These are phyloP conservation scores for Penicillium sp. DNA, from an alignment of 2,329 filamentous ascomycete species.

Conservation along the genomic window DNA sequence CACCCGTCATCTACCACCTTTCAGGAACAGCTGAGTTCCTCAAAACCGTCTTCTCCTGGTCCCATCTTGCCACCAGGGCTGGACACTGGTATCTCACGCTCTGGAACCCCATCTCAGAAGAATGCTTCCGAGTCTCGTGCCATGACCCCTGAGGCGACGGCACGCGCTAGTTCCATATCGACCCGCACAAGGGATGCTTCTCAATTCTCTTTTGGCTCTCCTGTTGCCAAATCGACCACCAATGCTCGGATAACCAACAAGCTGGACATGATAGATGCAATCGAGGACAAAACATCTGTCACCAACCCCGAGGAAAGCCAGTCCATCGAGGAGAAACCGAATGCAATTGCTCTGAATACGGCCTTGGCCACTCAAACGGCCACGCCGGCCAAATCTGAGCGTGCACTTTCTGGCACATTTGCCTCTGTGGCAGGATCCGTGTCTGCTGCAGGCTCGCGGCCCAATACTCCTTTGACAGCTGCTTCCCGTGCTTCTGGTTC, in stretches of 20 bases:
- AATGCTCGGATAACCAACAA: slow-evolving; percentile 33
- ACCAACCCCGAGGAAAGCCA: slow-evolving; percentile 15
- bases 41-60: slow-evolving; percentile 35
- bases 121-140: slow-evolving; percentile 26
- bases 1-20: slow-evolving; percentile 42
- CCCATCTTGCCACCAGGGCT: slow-evolving; percentile 36
- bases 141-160: slow-evolving; percentile 33
- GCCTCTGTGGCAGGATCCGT: slow-evolving; percentile 33
- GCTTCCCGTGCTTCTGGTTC: slow-evolving; percentile 45
- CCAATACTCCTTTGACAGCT: slow-evolving; percentile 52
- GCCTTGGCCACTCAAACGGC: slow-evolving; percentile 28
- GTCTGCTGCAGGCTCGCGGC: slow-evolving; percentile 49
- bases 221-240: slow-evolving; percentile 38
- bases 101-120: slow-evolving; percentile 36
- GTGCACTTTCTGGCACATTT: slow-evolving; percentile 23
- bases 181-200: slow-evolving; percentile 35
- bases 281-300: slow-evolving; percentile 23
- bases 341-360: slow-evolving; percentile 40
- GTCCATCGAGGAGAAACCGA: slow-evolving; percentile 27
- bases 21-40: slow-evolving; percentile 34
- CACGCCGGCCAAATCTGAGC: slow-evolving; percentile 30
- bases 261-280: slow-evolving; percentile 18
- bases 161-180: slow-evolving; percentile 25
- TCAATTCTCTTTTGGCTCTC: slow-evolving; percentile 48
- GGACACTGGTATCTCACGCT: slow-evolving; percentile 27